Base-by-base conservation (phyloP, 768 basidiomycete genomes). In the Kwoniella heveanensis region DNA sequence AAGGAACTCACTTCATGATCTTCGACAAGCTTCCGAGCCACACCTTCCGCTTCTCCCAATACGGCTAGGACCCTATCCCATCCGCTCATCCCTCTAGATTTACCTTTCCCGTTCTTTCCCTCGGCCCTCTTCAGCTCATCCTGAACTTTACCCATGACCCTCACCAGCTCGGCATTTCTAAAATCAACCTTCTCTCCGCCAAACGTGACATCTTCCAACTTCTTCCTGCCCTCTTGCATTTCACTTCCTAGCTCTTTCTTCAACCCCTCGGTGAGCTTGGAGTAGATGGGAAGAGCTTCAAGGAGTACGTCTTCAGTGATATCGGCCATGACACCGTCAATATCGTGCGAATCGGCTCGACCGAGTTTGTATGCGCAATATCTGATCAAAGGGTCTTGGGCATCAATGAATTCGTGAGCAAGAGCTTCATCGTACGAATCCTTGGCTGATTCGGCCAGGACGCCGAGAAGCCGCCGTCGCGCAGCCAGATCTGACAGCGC, bases 361-460 rank as follows among this genome's bases (percentile, higher is more conserved):
- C 92, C 90, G 15, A 94, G 83, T 72, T 92, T 88, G 72, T 97
- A 95, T 0, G 94, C 93, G 69, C 89, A 92, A 80, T 93, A 89
- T 49, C 95, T 84, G 57, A 98, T 92, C 78, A 96, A 88, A 0
- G 95, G 92, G 24, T 90, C 88, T 57, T 95, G 86, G 71, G 90
- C 89, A 74, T 98, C 94, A 5, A 88, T 85, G 73, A 91, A 90
- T 29, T 90, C 83, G 9, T 86, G 85, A 4, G 91, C 90, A 9
- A 97, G 84, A 1, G 94, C 95, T 79, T 94, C 91, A 53, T 92
- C 91, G 36, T 75, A 79, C 86, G 37, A 95, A 83, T 57, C 86
- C 83, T 68, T 88, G 86, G 71, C 76, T 2, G 60, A 64, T n/a
- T 72, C 72, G n/a, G 67, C 57, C 1, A 79, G 56, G 8, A 67